phyloP scores from a whole-genome alignment of 2,329 filamentous ascomycete genomes.

The Mycocentrospora acerina region DNA sequence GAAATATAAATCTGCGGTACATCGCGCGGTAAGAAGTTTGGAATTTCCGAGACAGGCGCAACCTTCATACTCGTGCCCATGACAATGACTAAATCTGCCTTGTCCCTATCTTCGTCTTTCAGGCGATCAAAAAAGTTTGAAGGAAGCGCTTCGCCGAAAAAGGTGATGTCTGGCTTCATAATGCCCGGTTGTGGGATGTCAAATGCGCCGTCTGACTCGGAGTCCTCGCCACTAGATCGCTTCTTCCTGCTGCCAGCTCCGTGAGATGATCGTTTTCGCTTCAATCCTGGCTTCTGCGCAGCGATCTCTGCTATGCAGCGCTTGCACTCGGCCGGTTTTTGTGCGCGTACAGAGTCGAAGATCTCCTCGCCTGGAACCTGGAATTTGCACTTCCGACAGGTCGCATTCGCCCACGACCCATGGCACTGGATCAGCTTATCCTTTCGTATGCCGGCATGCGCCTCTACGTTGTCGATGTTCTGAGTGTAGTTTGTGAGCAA shows the following conservation, averaged over 20 bases:
- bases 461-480: conserved; percentile 96
- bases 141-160: conserved; percentile 90
- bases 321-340: conserved; percentile 75
- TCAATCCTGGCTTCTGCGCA: conserved; percentile 50
- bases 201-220: conserved; percentile 62
- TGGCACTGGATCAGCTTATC: conserved; percentile 94
- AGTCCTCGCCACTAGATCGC: conserved; percentile 56
- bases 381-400: conserved; percentile 78
- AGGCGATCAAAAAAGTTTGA: conserved; percentile 79
- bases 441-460: conserved; percentile 75
- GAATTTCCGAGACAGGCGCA: conserved; percentile 89
- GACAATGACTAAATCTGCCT: conserved; percentile 87
- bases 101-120: conserved; percentile 75
- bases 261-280: conserved; percentile 56
- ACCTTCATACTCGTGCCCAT: conserved; percentile 97
- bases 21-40: conserved; percentile 72
- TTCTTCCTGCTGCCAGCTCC: conserved; percentile 42
- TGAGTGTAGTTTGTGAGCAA: conserved; percentile 97
- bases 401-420: conserved; percentile 90
- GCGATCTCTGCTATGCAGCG: conserved; percentile 63
- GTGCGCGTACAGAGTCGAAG: conserved; percentile 75
- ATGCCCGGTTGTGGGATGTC: conserved; percentile 70
- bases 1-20: conserved; percentile 92
- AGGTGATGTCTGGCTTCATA: conserved; percentile 97
- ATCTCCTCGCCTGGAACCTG: conserved; percentile 74